Percentiles rank a stretch among this genome's conserved stretches.
Evolutionary conservation across 2,329 filamentous ascomycete genomes (phyloP).

Genomic region (Aspergillus japonicus): DNA sequence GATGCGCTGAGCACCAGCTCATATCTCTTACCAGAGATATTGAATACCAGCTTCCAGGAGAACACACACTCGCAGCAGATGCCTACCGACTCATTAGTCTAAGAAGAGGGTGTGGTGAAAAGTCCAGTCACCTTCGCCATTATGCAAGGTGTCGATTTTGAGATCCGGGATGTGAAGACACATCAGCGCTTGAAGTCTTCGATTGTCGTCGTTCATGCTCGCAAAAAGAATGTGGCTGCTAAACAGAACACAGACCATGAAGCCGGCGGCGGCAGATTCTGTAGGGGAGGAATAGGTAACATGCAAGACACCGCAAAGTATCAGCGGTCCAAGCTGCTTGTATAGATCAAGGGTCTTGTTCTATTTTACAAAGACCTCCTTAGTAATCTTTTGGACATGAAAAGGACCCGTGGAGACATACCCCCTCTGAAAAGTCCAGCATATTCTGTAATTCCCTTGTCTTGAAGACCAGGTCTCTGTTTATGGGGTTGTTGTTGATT

Average conservation of each 20-base stretch:
- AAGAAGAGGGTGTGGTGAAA: background rate
- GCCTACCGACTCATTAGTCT: constrained; percentile 53
- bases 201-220: constrained; percentile 61
- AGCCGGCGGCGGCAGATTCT: constrained; percentile 65
- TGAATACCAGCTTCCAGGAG: constrained; percentile 90
- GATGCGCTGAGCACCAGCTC: constrained; percentile 88
- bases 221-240: constrained; percentile 76
- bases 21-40: constrained; percentile 71
- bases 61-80: constrained; percentile 81
- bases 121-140: constrained; percentile 34
- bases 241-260: constrained; percentile 85
- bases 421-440: constrained; percentile 70
- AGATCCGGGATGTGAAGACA: constrained; percentile 61
- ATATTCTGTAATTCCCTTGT: constrained; percentile 84
- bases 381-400: background rate
- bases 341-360: constrained; percentile 56
- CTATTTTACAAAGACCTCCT: constrained; percentile 19
- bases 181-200: constrained; percentile 70
- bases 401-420: constrained; percentile 41
- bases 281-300: constrained; percentile 74
- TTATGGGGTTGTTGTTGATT: constrained; percentile 73
- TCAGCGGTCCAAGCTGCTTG: constrained; percentile 74
- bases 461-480: constrained; percentile 70
- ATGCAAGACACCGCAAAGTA: constrained; percentile 78
- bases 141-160: constrained; percentile 37